These are phyloP conservation scores for Alternaria consortialis DNA, from an alignment of 2,329 filamentous ascomycete genomes.

Conservation along the genomic window DNA sequence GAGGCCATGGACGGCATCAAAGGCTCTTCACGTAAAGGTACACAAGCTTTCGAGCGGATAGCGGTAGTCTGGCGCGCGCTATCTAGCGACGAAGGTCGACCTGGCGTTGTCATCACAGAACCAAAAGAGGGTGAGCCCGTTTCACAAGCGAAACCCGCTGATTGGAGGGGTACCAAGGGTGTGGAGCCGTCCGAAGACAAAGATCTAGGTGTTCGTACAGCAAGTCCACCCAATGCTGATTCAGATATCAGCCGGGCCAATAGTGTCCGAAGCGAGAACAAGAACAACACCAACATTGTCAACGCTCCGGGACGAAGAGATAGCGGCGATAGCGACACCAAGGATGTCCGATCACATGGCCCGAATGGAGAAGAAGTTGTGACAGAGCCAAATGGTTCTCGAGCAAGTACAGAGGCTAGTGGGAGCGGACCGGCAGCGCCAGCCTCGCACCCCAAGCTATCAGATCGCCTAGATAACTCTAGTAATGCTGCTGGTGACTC, in stretches of 20 bases:
- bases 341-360: constrained; percentile 53
- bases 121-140: constrained; percentile 74
- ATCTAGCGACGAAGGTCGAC: constrained; percentile 41
- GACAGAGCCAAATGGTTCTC: constrained; percentile 35
- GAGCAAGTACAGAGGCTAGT: constrained; percentile 22
- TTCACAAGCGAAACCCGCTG: constrained; percentile 72
- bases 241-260: constrained; percentile 75
- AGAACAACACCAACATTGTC: constrained; percentile 34
- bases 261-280: constrained; percentile 64
- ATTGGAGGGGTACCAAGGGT: constrained; percentile 72
- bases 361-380: constrained; percentile 45
- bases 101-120: constrained; percentile 65
- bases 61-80: constrained; percentile 81
- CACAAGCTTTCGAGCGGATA: constrained; percentile 80
- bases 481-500: constrained; percentile 10
- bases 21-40: constrained; percentile 83
- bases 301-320: constrained; percentile 36
- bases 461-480: constrained; percentile 28
- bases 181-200: constrained; percentile 62
- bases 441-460: constrained; percentile 23
- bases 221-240: constrained; percentile 66
- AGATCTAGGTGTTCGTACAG: constrained; percentile 72
- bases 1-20: constrained; percentile 93
- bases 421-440: constrained; percentile 25
- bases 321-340: constrained; percentile 49